Percentiles rank a stretch among this genome's conserved stretches.
Conservation (phyloP, 352 stramenopile species). For the Thalassiosira mediterranea region DNA sequence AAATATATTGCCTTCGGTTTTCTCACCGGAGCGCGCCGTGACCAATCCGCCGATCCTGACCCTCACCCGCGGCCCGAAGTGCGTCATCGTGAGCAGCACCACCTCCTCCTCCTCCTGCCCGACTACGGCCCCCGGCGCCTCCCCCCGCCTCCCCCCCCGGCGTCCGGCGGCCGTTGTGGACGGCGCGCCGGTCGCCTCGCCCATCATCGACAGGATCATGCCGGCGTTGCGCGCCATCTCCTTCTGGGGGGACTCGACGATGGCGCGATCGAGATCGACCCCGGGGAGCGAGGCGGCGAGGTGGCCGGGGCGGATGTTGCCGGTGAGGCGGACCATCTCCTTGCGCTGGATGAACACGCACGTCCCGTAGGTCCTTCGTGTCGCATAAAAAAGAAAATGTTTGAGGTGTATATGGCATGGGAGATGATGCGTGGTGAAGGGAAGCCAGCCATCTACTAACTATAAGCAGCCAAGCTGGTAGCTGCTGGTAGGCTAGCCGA, state of each 20-base stretch:
- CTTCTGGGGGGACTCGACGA: constrained; percentile 34
- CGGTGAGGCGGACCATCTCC: constrained; percentile 63
- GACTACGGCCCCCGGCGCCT: constrained; percentile 41
- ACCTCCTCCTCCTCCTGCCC: constrained; percentile 86
- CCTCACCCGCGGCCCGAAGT: constrained; percentile 85
- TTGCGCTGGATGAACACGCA: constrained; percentile 82
- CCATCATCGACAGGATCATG: constrained; percentile 48
- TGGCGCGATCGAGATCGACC: too few species aligned
- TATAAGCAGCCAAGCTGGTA: too few species aligned
- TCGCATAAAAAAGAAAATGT: too few species aligned
- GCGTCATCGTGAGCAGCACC: constrained; percentile 92
- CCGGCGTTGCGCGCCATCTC: constrained; percentile 32
- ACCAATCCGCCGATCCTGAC: constrained; percentile 83
- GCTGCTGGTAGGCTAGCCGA: too few species aligned
- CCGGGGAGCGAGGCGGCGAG: too few species aligned
- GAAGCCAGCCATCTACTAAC: too few species aligned
- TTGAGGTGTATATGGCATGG: too few species aligned
- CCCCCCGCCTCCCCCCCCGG: too few species aligned
- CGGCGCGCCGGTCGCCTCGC: constrained; percentile 48
- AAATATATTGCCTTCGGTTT: too few species aligned
- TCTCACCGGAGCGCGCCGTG: constrained; percentile 54
- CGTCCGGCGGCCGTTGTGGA: too few species aligned
- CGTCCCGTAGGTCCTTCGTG: constrained; percentile 96
- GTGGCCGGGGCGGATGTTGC: neutral
- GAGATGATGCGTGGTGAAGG: too few species aligned